Conservation (phyloP, 192 early-diverging fungal species). For the Physocladia obscura region DNA sequence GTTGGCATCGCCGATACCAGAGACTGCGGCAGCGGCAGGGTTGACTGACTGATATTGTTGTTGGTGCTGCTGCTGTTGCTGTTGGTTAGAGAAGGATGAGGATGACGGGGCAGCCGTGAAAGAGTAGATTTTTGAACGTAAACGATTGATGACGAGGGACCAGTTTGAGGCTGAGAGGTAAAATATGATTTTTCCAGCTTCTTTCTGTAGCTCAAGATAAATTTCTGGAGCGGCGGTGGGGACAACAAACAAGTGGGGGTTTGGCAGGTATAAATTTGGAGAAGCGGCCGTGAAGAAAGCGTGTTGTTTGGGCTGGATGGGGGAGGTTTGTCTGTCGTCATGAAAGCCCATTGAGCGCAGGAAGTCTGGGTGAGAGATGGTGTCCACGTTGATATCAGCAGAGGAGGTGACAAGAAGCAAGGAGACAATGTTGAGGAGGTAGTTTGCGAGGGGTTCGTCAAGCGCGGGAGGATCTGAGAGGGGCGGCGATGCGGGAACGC, state of each 20-base stretch:
- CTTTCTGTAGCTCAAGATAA: slow-evolving; percentile 49
- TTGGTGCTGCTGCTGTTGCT: too few relatives aligned
- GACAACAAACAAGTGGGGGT: neutral
- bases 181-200: slow-evolving; percentile 79
- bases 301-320: slow-evolving; percentile 12
- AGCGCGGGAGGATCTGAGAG: slow-evolving; percentile 72
- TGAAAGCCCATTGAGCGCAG: slow-evolving; percentile 15
- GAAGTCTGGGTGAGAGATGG: slow-evolving; percentile 42
- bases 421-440: slow-evolving; percentile 60
- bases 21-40: slow-evolving; percentile 52
- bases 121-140: slow-evolving; percentile 30
- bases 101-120: slow-evolving; percentile 40
- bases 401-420: slow-evolving; percentile 62
- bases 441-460: slow-evolving; percentile 71
- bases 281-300: slow-evolving; percentile 24
- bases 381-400: slow-evolving; percentile 43
- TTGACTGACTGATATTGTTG: slow-evolving; percentile 67
- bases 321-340: slow-evolving; percentile 5
- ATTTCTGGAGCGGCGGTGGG: neutral
- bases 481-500: neutral
- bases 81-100: too few relatives aligned
- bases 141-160: slow-evolving; percentile 61
- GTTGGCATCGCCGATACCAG: neutral
- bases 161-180: slow-evolving; percentile 90
- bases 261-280: neutral